Evolutionary conservation across 2,329 filamentous ascomycete species (phyloP), one percentile per base, ranked within the genome.

Genomic region (Colletotrichum sp.): DNA sequence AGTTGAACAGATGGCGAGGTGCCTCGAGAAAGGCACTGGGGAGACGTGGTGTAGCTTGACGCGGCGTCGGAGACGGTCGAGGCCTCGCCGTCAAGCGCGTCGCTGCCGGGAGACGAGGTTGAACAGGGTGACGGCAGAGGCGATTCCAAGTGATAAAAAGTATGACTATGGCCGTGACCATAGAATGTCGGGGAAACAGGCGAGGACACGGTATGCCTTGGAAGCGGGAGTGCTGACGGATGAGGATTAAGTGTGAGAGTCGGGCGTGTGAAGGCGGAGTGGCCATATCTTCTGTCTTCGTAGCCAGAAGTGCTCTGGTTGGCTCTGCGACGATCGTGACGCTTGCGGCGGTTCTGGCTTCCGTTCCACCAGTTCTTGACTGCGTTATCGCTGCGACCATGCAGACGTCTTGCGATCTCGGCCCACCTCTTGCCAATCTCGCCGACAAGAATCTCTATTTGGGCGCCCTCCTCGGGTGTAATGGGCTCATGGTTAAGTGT

Each of bases 331-430:
- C 86, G 83, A 75, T 85, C 81, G 66, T 87, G 82, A 77, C 92
- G 86, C 80, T 87, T 89, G 79, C 93, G 89, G 79, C 95, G 91
- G 85, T 98, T 98, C 89, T 96, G 94, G 81, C 93, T 94, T 64
- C 96, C 95, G 81, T 98, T 98, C 94, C 94, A 98, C 95, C 95
- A 98, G 84, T 98, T 98, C 90, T 98, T 98, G 76, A 98, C 95
- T 33, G 95, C 94, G 80, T 98, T 98, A 86, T 98, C 96, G 83
- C 95, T 98, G 80, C 96, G 93, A 76, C 95, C 95, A 69, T 93
- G 90, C 24, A 98, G 89, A 59, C 91, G 89, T 77, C 96, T 90
- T 58, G 96, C 95, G 80, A 98, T 98, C 81, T 98, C 95, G 4
- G 96, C 96, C 96, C 96, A 98, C 70, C 94, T 91, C 86, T 95